Percentiles rank a stretch among this genome's conserved stretches.
Evolutionary conservation across 2,329 filamentous ascomycete genomes (phyloP).

Genomic region (Pseudogymnoascus sp.): DNA sequence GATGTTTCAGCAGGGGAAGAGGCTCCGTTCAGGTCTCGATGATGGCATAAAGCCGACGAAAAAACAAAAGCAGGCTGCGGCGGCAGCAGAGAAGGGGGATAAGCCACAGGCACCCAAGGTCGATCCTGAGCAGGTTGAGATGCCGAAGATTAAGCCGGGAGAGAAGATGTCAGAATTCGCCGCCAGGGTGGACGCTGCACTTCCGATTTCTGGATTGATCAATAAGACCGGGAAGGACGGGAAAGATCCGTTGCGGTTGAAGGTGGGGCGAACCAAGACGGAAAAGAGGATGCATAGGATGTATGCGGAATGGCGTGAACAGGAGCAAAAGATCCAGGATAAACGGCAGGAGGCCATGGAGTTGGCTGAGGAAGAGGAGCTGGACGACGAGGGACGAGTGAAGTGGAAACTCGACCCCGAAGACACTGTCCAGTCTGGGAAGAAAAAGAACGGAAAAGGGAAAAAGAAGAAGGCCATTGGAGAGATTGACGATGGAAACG

Average conservation of each 20-base stretch:
- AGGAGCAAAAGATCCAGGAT: slow-evolving; percentile 45
- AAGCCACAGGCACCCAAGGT: slow-evolving; percentile 19
- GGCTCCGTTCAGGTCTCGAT: slow-evolving; percentile 57
- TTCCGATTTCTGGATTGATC: slow-evolving; percentile 66
- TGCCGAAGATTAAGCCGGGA: slow-evolving; percentile 69
- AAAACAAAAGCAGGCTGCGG: slow-evolving; percentile 24
- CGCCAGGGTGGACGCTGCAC: slow-evolving; percentile 71
- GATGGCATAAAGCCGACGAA: slow-evolving; percentile 47
- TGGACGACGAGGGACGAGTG: slow-evolving; percentile 22
- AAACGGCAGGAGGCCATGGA: slow-evolving; percentile 23
- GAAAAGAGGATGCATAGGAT: slow-evolving; percentile 76
- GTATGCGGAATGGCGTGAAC: slow-evolving; percentile 68
- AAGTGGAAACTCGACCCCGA: slow-evolving; percentile 53
- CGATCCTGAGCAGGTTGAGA: slow-evolving; percentile 24
- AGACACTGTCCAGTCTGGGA: slow-evolving; percentile 29
- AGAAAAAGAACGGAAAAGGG: slow-evolving; percentile 21
- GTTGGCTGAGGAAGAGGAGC: slow-evolving; percentile 24
- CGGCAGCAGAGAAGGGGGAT: slow-evolving; percentile 17
- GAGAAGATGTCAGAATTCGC: slow-evolving; percentile 78
- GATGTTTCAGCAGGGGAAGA: slow-evolving; percentile 59
- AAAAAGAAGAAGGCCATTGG: slow-evolving; percentile 35
- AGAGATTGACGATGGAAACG: slow-evolving; percentile 29
- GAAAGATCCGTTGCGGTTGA: slow-evolving; percentile 56
- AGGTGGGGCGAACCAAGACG: slow-evolving; percentile 67
- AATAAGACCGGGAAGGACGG: slow-evolving; percentile 52